A percentile compares a stretch with the other conserved stretches of the same genome.
These are phyloP conservation scores for Phalaenopsis equestris DNA, from an alignment of 106 monocot species.

Conservation along the genomic window DNA sequence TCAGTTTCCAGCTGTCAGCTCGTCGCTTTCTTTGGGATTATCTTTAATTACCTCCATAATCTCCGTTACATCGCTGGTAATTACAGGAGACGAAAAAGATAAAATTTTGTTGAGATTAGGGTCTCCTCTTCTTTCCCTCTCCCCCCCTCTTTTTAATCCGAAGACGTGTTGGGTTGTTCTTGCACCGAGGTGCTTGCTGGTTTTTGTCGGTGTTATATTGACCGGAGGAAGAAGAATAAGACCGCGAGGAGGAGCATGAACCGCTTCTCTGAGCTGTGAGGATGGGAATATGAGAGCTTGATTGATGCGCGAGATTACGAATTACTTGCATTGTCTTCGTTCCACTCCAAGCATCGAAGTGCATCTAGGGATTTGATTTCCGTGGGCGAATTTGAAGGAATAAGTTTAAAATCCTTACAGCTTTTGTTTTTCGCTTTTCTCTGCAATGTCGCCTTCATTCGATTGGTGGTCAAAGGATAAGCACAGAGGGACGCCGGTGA, in stretches of 20 bases:
- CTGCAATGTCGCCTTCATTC: slow-evolving; percentile 48
- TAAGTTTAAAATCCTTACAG: not conserved
- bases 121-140: too few species aligned
- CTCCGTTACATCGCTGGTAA: slow-evolving; percentile 2
- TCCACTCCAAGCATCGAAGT: not conserved
- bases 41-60: slow-evolving; percentile 5
- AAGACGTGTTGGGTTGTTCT: slow-evolving; percentile 8
- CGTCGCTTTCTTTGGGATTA: slow-evolving; percentile 1
- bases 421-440: not conserved
- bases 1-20: slow-evolving; percentile 8
- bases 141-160: not conserved
- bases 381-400: not conserved
- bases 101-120: not conserved
- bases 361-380: slow-evolving; percentile 4
- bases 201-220: slow-evolving; percentile 3
- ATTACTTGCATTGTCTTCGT: slow-evolving; percentile 1
- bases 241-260: not conserved
- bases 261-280: not conserved
- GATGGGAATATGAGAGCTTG: slow-evolving; percentile 6
- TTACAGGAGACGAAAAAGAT: not conserved
- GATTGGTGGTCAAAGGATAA: slow-evolving; percentile 55
- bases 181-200: not conserved
- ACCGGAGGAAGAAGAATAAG: not conserved
- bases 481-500: slow-evolving; percentile 55
- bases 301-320: not conserved